phyloP scores from a whole-genome alignment of 2,329 filamentous ascomycete genomes.

The Cordyceps javanica region DNA sequence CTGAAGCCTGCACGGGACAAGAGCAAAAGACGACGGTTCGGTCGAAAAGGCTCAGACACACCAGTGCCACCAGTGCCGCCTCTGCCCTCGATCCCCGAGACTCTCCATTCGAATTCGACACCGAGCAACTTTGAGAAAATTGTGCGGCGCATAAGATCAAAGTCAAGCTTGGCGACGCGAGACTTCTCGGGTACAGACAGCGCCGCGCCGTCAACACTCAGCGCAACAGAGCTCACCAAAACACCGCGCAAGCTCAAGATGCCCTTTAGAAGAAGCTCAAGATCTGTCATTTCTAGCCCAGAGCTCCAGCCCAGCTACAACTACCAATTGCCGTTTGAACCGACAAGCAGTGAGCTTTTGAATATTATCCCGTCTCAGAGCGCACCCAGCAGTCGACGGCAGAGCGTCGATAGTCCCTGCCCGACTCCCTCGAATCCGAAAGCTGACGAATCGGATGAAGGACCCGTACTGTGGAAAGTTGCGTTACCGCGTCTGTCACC shows the following conservation, averaged over 20 bases:
- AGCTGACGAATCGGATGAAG: background rate
- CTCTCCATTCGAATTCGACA: constrained; percentile 19
- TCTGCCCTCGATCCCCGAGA: constrained; percentile 28
- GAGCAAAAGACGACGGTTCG: constrained; percentile 9
- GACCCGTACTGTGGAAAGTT: constrained; percentile 14
- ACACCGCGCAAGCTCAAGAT: constrained; percentile 10
- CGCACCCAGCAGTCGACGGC: background rate
- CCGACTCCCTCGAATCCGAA: background rate
- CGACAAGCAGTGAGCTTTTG: background rate
- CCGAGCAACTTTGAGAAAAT: constrained; percentile 23
- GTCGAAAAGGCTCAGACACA: constrained; percentile 9
- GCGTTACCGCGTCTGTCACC: constrained; percentile 29
- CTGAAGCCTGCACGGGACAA: constrained; percentile 10
- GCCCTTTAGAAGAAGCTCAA: constrained; percentile 15
- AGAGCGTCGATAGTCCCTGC: background rate
- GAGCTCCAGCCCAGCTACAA: constrained; percentile 7
- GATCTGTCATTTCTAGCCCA: constrained; percentile 21
- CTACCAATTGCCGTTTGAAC: background rate
- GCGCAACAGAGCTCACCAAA: background rate
- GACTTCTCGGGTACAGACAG: background rate
- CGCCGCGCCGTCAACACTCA: background rate
- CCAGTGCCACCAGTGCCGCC: constrained; percentile 22
- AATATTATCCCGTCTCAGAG: background rate
- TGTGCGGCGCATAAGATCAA: constrained; percentile 22
- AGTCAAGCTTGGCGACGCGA: constrained; percentile 2